These are phyloP conservation scores for Xylaria bambusicola DNA, from an alignment of 495 filamentous ascomycete genomes.

Conservation along the genomic window DNA sequence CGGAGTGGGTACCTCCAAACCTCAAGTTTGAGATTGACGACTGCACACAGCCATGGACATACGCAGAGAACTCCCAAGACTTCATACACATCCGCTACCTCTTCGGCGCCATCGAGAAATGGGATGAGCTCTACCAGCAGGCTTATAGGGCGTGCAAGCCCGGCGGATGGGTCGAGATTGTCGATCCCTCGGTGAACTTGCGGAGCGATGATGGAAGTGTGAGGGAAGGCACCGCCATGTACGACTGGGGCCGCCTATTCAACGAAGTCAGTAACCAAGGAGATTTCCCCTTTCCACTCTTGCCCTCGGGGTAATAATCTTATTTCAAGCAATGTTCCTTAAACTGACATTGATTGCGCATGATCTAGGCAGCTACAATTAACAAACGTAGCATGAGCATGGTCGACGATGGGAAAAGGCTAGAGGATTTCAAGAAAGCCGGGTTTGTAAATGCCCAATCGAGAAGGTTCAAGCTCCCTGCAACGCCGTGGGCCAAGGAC, in stretches of 20 bases:
- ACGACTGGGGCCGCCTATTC: constrained; percentile 25
- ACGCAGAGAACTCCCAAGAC: constrained; percentile 57
- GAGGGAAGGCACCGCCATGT: constrained; percentile 18
- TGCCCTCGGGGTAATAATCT: not conserved
- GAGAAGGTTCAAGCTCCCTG: constrained; percentile 52
- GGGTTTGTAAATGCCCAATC: constrained; percentile 53
- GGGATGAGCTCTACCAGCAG: constrained; percentile 44
- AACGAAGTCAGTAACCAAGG: constrained; percentile 17
- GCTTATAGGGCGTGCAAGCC: constrained; percentile 24
- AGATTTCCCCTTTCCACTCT: not conserved
- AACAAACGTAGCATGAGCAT: constrained; percentile 22
- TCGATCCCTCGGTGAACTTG: constrained; percentile 24
- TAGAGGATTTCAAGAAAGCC: constrained; percentile 38
- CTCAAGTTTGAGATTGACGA: constrained; percentile 61
- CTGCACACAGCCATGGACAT: constrained; percentile 56
- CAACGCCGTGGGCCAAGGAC: constrained; percentile 53
- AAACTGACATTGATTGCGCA: not conserved
- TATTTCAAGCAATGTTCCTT: not conserved
- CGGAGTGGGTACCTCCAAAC: constrained; percentile 53
- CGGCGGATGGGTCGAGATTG: constrained; percentile 32
- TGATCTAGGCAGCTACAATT: constrained; percentile 10
- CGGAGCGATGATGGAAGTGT: constrained; percentile 32
- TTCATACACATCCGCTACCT: constrained; percentile 64
- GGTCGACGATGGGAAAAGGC: constrained; percentile 20
- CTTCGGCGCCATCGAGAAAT: constrained; percentile 58